These are phyloP conservation scores for Backusella circina DNA, from an alignment of 192 early-diverging fungal genomes.

Conservation along the genomic window DNA sequence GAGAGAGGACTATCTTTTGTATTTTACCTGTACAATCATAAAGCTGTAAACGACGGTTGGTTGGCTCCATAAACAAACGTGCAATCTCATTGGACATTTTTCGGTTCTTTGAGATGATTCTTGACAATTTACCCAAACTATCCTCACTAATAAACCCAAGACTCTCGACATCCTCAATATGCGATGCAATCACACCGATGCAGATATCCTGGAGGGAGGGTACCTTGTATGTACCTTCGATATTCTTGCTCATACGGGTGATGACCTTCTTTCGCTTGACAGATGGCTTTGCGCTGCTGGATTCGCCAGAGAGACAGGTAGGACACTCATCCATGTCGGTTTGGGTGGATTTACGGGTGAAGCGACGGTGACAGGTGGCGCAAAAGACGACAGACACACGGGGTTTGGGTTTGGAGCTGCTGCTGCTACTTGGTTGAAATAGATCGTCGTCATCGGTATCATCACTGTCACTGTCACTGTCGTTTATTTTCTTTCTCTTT, in stretches of 20 bases:
- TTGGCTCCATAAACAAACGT: slow-evolving; percentile 66
- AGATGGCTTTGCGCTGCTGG: background rate
- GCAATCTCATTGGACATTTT: slow-evolving; percentile 59
- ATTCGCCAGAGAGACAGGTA: slow-evolving; percentile 13
- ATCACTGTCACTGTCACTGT: slow-evolving; percentile 24
- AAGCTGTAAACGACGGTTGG: slow-evolving; percentile 52
- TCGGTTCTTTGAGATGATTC: slow-evolving; percentile 76
- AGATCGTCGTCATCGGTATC: slow-evolving; percentile 9
- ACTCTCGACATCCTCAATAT: slow-evolving; percentile 78
- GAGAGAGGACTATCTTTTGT: background rate
- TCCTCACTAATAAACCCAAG: slow-evolving; percentile 77
- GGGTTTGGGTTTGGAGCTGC: slow-evolving; percentile 10
- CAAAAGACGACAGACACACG: slow-evolving; percentile 43
- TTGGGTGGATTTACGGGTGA: slow-evolving; percentile 25
- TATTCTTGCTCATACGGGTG: background rate
- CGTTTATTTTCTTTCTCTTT: slow-evolving; percentile 7
- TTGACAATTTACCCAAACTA: slow-evolving; percentile 69
- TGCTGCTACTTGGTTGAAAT: slow-evolving; percentile 18
- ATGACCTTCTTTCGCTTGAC: background rate
- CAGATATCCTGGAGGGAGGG: slow-evolving; percentile 63
- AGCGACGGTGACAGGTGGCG: slow-evolving; percentile 39
- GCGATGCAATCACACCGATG: slow-evolving; percentile 64
- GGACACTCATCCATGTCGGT: slow-evolving; percentile 33
- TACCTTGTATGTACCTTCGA: slow-evolving; percentile 32
- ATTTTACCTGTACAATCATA: slow-evolving; percentile 72